Evolutionary conservation across 2,329 filamentous ascomycete genomes (phyloP), one percentile per base, ranked within the genome.

Genomic region (Sordariomycetes sp.): DNA sequence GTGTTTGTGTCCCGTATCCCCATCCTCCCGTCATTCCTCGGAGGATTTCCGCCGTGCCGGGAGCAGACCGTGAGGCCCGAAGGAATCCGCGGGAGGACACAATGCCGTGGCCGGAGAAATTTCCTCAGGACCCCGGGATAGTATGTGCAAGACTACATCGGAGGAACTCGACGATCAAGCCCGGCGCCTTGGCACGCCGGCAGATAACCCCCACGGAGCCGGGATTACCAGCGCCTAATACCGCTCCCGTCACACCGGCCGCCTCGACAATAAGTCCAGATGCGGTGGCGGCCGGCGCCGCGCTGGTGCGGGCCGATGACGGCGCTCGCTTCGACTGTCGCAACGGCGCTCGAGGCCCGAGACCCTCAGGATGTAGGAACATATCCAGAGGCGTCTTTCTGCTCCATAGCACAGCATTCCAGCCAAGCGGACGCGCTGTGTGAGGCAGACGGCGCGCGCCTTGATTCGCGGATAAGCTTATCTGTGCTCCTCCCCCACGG

Each of bases 31-130:
- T 54, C 53, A 17, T 48, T 50, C 32, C 48, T 53, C 51, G 55
- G 55, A 25, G 55, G 15, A 42, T 57, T 53, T 57, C 55, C 55
- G 51, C 34, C 53, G 20, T 53, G 25, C 20, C 28, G 55, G 50
- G 55, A 52, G 22, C 45, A 36, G 39, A 32, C 45, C 13, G 13
- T 8, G 12, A 50, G 22, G 45, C 3, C 42, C 42, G 10, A 22
- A 12, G 17, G 12, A 12, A 12, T 13, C 36, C 36, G 17, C 36
- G 36, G 36, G 17, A 39, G 36, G 8, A 32, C 28, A 32, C 28
- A 8, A 32, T 32, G 28, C 28, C 28, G 28, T 32, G 28, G 8
- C 28, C 28, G 28, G 28, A 32, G 28, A 32, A 32, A 32, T 32
- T 45, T 17, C n/a, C 39, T 17, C n/a, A n/a, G 39, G n/a, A 17